Evolutionary conservation across 306 rosid genomes (phyloP).

Genomic region (Prunus fruticosa): DNA sequence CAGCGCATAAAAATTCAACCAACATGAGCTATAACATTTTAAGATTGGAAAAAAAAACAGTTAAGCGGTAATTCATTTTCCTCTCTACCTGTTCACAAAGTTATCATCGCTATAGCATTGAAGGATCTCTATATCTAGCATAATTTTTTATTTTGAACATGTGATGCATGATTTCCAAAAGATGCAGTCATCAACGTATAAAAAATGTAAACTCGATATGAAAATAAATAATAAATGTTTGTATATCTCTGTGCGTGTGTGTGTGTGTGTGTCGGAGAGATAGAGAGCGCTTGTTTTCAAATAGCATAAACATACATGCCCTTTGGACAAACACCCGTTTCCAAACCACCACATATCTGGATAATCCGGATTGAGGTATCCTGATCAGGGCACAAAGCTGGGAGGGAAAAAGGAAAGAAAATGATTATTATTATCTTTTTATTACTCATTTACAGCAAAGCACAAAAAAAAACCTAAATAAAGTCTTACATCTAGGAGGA

Average conservation of each 20-base stretch:
- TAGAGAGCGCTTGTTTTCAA: too few relatives aligned
- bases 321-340: constrained; percentile 62
- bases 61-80: background rate
- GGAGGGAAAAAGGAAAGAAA: constrained; percentile 12
- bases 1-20: background rate
- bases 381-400: constrained; percentile 82
- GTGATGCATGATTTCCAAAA: background rate
- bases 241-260: background rate
- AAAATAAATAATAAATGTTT: background rate
- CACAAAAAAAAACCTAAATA: background rate
- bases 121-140: too few relatives aligned
- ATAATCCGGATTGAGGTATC: constrained; percentile 64
- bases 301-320: constrained; percentile 59
- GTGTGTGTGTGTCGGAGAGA: background rate
- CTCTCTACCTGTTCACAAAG: background rate
- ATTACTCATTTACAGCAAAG: constrained; percentile 1
- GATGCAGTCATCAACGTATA: background rate
- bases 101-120: background rate
- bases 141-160: background rate
- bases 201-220: background rate
- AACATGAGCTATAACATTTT: background rate
- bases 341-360: constrained; percentile 64
- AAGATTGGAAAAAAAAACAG: background rate
- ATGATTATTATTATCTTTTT: background rate
- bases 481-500: constrained; percentile 83